Evolutionary conservation across 306 rosid species (phyloP).

Genomic region (Ormosia emarginata): DNA sequence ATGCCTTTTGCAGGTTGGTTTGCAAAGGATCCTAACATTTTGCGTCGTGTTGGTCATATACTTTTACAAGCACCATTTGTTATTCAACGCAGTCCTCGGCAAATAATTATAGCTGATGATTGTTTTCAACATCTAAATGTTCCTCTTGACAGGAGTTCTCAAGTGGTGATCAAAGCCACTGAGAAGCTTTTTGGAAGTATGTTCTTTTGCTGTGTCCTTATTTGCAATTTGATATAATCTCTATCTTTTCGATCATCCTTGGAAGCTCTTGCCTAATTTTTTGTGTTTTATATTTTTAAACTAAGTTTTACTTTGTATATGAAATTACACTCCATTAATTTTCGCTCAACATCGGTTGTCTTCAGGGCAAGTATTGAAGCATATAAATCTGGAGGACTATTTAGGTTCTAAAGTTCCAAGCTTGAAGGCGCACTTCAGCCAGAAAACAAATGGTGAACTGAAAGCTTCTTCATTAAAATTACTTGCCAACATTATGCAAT

Average conservation of each 20-base stretch:
- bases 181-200: slow-evolving; percentile 93
- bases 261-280: not conserved
- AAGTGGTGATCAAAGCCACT: slow-evolving; percentile 72
- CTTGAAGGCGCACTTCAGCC: slow-evolving; percentile 52
- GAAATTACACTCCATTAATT: not conserved
- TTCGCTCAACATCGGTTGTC: slow-evolving; percentile 21
- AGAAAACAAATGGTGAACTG: slow-evolving; percentile 62
- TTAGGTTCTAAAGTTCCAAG: slow-evolving; percentile 73
- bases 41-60: slow-evolving; percentile 79
- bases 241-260: not conserved
- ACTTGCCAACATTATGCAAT: slow-evolving; percentile 61
- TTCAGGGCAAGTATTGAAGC: slow-evolving; percentile 84
- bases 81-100: slow-evolving; percentile 69
- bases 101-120: slow-evolving; percentile 80
- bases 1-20: slow-evolving; percentile 69
- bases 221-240: slow-evolving; percentile 1
- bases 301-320: not conserved
- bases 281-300: not conserved
- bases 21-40: slow-evolving; percentile 77
- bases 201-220: slow-evolving; percentile 32
- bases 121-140: slow-evolving; percentile 73
- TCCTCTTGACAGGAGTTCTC: slow-evolving; percentile 73
- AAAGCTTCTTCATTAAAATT: slow-evolving; percentile 49
- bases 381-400: slow-evolving; percentile 68
- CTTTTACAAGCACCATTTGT: slow-evolving; percentile 74